These are phyloP conservation scores for Fulvia fulva DNA, from an alignment of 2,329 filamentous ascomycete genomes.

Conservation along the genomic window DNA sequence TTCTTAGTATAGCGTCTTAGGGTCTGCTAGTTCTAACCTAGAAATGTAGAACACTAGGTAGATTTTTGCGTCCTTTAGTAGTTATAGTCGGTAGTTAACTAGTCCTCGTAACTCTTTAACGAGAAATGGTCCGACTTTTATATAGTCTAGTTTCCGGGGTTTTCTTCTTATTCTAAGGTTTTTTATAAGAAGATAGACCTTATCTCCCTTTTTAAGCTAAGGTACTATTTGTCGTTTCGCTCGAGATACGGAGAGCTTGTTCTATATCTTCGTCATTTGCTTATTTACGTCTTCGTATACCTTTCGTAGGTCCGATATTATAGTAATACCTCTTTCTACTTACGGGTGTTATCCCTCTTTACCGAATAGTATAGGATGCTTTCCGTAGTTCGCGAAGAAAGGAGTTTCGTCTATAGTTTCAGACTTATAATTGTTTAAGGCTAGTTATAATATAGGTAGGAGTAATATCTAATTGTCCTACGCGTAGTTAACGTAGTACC, in stretches of 20 bases:
- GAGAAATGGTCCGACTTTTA: constrained; percentile 5
- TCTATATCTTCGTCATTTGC: neutral
- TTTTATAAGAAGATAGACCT: constrained; percentile 2
- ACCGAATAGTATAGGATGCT: constrained; percentile 3
- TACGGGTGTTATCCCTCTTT: neutral
- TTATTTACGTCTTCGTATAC: neutral
- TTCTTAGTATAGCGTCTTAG: neutral
- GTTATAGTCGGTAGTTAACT: constrained; percentile 3
- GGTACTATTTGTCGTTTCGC: constrained; percentile 6
- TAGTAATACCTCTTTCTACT: neutral
- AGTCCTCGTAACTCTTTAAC: constrained; percentile 3
- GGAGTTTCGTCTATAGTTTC: constrained; percentile 16
- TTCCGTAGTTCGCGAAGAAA: constrained; percentile 23
- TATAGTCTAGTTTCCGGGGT: constrained; percentile 4
- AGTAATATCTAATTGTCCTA: constrained; percentile 24
- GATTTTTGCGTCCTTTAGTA: neutral
- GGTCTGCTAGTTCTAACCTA: constrained; percentile 1
- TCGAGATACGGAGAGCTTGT: neutral
- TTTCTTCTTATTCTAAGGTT: constrained; percentile 2
- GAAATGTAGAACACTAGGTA: constrained; percentile 1
- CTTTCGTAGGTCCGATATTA: neutral
- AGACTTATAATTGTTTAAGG: constrained; percentile 19
- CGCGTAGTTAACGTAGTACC: constrained; percentile 19
- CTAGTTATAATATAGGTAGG: constrained; percentile 24
- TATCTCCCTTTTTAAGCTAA: constrained; percentile 9